phyloP scores from a whole-genome alignment of 1,284 basidiomycete species.

The Cutaneotrichosporon arboriforme region DNA sequence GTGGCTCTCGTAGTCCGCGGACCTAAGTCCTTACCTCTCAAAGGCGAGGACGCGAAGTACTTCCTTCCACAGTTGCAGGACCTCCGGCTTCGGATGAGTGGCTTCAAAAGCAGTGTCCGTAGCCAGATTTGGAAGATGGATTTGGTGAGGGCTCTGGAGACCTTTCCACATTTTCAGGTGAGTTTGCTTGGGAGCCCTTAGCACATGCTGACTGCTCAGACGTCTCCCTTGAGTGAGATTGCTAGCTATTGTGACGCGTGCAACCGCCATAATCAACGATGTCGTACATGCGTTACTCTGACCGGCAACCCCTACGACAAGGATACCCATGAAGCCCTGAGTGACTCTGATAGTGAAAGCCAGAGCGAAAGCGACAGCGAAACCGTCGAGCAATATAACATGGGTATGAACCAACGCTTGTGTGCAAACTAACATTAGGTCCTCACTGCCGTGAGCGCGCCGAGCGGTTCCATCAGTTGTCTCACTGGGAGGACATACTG shows the following conservation, averaged over 20 bases:
- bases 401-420: background rate
- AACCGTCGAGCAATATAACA: background rate
- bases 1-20: conserved; percentile 65
- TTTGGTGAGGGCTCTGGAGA: conserved; percentile 62
- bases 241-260: conserved; percentile 8
- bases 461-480: conserved; percentile 2
- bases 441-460: background rate
- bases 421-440: background rate
- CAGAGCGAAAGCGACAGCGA: background rate
- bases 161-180: conserved; percentile 60
- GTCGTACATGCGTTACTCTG: background rate
- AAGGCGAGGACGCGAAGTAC: conserved; percentile 23
- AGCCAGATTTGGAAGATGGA: conserved; percentile 71
- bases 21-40: conserved; percentile 21
- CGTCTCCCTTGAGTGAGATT: background rate
- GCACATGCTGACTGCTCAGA: conserved; percentile 1
- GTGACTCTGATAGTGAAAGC: background rate
- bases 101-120: conserved; percentile 52
- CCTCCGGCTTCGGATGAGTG: background rate
- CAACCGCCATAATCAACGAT: conserved; percentile 8
- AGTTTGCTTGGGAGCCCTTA: conserved; percentile 3
- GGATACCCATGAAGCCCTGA: background rate
- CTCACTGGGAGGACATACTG: conserved; percentile 8
- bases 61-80: conserved; percentile 14
- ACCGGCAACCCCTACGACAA: background rate